These are phyloP conservation scores for Erysimum cheiri DNA, from an alignment of 441 rosid species.

Conservation along the genomic window DNA sequence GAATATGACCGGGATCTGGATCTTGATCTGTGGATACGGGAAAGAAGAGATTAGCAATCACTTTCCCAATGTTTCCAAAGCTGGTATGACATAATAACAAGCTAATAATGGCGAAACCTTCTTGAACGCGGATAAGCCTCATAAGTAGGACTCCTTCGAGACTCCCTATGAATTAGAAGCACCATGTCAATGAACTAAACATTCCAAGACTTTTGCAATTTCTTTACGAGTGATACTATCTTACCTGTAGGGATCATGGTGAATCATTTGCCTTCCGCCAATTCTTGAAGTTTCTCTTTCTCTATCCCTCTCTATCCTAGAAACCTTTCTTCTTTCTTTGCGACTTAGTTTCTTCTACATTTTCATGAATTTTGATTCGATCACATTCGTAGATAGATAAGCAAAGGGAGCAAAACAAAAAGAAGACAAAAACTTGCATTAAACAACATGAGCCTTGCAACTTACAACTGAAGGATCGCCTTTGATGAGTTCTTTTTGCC, in stretches of 20 bases:
- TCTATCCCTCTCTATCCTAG: slow-evolving; percentile 88
- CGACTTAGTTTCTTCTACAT: slow-evolving; percentile 91
- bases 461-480: slow-evolving; percentile 98
- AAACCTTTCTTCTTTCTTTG: slow-evolving; percentile 95
- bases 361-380: slow-evolving; percentile 30
- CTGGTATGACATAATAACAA: slow-evolving; percentile 9
- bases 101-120: slow-evolving; percentile 53
- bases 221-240: background rate
- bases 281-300: slow-evolving; percentile 79
- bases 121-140: slow-evolving; percentile 89
- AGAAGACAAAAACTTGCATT: background rate
- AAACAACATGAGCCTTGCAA: slow-evolving; percentile 27
- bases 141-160: slow-evolving; percentile 94
- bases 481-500: slow-evolving; percentile 93
- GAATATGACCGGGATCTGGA: slow-evolving; percentile 88
- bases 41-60: slow-evolving; percentile 20
- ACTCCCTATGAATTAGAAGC: slow-evolving; percentile 57
- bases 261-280: slow-evolving; percentile 69
- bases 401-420: slow-evolving; percentile 13
- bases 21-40: slow-evolving; percentile 57
- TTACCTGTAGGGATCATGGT: slow-evolving; percentile 93
- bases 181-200: slow-evolving; percentile 20
- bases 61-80: background rate
- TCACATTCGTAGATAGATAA: slow-evolving; percentile 16
- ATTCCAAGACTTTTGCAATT: background rate